A percentile compares a stretch with the other conserved stretches of the same genome.
Evolutionary conservation across 1,139 yeast genomes (phyloP).

Genomic region (Blastobotrys illinoisensis): DNA sequence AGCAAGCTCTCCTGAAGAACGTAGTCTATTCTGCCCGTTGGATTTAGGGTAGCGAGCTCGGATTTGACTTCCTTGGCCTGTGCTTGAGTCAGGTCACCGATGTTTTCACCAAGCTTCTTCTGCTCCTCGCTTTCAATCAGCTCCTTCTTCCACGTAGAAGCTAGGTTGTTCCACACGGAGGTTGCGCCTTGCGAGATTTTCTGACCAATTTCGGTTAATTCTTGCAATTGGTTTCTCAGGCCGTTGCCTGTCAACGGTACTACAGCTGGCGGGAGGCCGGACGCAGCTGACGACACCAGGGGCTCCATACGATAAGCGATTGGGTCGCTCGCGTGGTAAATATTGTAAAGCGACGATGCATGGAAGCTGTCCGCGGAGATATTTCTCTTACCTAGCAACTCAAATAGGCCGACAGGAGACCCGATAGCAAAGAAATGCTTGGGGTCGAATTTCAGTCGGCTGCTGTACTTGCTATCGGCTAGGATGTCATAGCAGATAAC

Average conservation of each 20-base stretch:
- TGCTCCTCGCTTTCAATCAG: constrained; percentile 8
- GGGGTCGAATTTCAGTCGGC: constrained; percentile 57
- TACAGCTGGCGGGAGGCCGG: constrained; percentile 53
- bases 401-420: constrained; percentile 82
- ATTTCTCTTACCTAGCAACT: constrained; percentile 26
- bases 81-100: not conserved
- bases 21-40: constrained; percentile 76
- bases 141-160: constrained; percentile 11
- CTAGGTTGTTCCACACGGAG: constrained; percentile 36
- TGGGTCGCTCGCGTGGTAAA: constrained; percentile 87
- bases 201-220: constrained; percentile 38
- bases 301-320: constrained; percentile 87
- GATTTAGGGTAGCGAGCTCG: constrained; percentile 38
- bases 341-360: constrained; percentile 60
- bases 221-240: constrained; percentile 42
- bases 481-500: constrained; percentile 73
- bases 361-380: constrained; percentile 21
- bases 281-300: constrained; percentile 50
- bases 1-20: constrained; percentile 72
- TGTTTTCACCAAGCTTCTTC: constrained; percentile 3
- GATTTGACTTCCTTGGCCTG: constrained; percentile 24
- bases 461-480: constrained; percentile 24
- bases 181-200: constrained; percentile 43
- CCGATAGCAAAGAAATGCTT: constrained; percentile 75
- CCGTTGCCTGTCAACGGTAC: constrained; percentile 50